Evolutionary conservation across 257 asterid species (phyloP).

Genomic region (Lavandula angustifolia): DNA sequence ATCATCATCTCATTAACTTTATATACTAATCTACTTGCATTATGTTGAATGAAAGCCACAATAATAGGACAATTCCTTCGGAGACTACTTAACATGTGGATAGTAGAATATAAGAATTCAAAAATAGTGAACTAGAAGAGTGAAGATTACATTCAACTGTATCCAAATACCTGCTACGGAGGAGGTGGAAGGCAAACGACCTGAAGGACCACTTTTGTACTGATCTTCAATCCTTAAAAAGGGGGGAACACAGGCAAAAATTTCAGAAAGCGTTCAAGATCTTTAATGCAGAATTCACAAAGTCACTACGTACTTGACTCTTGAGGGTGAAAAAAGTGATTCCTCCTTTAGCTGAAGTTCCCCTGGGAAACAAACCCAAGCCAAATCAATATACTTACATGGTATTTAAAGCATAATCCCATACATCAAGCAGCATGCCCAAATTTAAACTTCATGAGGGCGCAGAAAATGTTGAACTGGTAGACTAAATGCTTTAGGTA

Average conservation of each 20-base stretch:
- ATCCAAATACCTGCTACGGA: slow-evolving; percentile 53
- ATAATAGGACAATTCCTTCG: no score
- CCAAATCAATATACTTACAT: slow-evolving; percentile 22
- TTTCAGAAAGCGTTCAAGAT: slow-evolving; percentile 36
- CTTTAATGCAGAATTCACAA: slow-evolving; percentile 19
- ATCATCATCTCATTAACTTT: not conserved
- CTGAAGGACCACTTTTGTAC: slow-evolving; percentile 60
- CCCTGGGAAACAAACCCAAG: slow-evolving; percentile 54
- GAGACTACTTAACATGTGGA: not conserved
- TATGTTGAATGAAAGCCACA: not conserved
- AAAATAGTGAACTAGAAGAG: not conserved
- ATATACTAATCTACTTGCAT: not conserved
- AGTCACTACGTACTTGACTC: slow-evolving; percentile 61
- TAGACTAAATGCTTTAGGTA: not conserved
- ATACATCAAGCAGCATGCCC: slow-evolving; percentile 3
- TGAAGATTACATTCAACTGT: not conserved
- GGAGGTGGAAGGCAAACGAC: slow-evolving; percentile 57
- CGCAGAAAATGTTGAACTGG: slow-evolving; percentile 9
- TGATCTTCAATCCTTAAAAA: slow-evolving; percentile 69
- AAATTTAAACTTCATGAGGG: not conserved
- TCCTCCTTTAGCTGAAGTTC: slow-evolving; percentile 72
- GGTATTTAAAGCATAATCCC: not conserved
- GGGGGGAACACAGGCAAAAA: not conserved
- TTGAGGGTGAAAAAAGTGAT: slow-evolving; percentile 57
- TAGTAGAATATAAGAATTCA: not conserved